Conservation (phyloP, 371 early-diverging fungal species). For the Cladochytrium tenue region DNA sequence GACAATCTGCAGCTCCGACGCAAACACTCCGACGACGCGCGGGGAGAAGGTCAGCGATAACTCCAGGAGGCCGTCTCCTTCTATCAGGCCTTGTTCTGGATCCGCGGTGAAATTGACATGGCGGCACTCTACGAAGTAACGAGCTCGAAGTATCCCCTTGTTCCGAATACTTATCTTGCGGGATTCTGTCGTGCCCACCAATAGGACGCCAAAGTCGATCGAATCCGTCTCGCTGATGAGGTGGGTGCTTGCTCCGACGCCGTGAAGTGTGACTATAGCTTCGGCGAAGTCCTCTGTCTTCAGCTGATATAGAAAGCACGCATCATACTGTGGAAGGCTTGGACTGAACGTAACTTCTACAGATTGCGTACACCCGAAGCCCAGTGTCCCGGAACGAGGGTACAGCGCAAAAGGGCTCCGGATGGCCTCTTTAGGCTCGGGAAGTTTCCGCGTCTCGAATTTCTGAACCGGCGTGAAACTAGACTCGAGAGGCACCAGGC, state of each 20-base stretch:
- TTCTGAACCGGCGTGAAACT: slow-evolving; percentile 27
- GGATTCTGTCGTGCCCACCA: slow-evolving; percentile 44
- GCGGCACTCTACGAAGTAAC: slow-evolving; percentile 46
- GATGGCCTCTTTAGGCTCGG: slow-evolving; percentile 22
- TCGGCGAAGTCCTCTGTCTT: slow-evolving; percentile 43
- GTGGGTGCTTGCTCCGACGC: slow-evolving; percentile 42
- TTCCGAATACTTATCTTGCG: slow-evolving; percentile 36
- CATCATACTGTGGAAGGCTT: slow-evolving; percentile 45
- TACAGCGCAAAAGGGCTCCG: slow-evolving; percentile 38
- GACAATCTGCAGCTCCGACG: slow-evolving; percentile 28
- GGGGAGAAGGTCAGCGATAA: slow-evolving; percentile 40
- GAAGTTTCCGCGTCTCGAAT: slow-evolving; percentile 34
- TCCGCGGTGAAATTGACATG: slow-evolving; percentile 43
- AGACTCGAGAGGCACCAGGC: slow-evolving; percentile 19
- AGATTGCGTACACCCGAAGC: slow-evolving; percentile 43
- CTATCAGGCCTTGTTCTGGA: slow-evolving; percentile 56
- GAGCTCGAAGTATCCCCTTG: slow-evolving; percentile 40
- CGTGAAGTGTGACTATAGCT: slow-evolving; percentile 42
- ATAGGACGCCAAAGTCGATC: slow-evolving; percentile 48
- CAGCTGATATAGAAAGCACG: slow-evolving; percentile 22
- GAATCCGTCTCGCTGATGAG: slow-evolving; percentile 22
- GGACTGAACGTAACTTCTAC: slow-evolving; percentile 51
- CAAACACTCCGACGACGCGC: slow-evolving; percentile 26
- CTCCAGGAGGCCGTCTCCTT: slow-evolving; percentile 42
- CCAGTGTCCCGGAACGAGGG: slow-evolving; percentile 40